Base-by-base conservation (phyloP, 1,284 basidiomycete genomes). In the Cutaneotrichosporon dermatis region DNA sequence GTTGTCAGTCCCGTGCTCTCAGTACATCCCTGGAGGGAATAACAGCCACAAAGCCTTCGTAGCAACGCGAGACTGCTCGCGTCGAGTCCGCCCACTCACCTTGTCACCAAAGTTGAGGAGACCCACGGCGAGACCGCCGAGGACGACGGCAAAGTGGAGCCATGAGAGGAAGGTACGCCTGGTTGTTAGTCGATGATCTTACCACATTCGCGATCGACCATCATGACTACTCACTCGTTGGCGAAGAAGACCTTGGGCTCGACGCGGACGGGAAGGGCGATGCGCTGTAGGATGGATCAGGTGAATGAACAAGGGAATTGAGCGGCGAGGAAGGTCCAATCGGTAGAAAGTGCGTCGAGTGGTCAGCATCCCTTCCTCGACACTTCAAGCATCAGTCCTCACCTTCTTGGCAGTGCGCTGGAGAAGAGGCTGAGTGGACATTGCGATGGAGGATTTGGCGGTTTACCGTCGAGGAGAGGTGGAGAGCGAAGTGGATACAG, bases 401-500 rank as follows among this genome's bases (percentile, higher is more conserved):
- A 75, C 76, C 72, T 96, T 96, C 54, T 88, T 86, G 3, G 92
- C 90, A 12, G 94, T 96, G 61, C 96, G 88, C 79, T 99, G 95
- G 51, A 99, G 88, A 51, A 99, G 85, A 16, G 96, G 96, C 78
- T 98, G 96, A 57, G 93, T 96, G 16, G 95, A 99, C 96, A 97
- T 96, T 25, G 25, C 25, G 25, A 25, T 25, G 25, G 25, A 25
- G 25, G 25, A 25, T 25, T 25, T 25, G 25, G 25, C 25, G 25
- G 25, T 25, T 25, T 25, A 25, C 25, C 25, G 25, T 25, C 25
- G 25, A 25, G 25, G 25, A 25, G 25, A 25, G 25, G 25, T 25
- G 25, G 25, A 25, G 25, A 25, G 25, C 25, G 25, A 25, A 25
- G 25, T 25, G 25, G 25, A 25, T 25, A 25, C 25, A 25, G 25